Evolutionary conservation across 495 filamentous ascomycete genomes (phyloP), one percentile per base, ranked within the genome.

Genomic region (Aspergillus hancockii): DNA sequence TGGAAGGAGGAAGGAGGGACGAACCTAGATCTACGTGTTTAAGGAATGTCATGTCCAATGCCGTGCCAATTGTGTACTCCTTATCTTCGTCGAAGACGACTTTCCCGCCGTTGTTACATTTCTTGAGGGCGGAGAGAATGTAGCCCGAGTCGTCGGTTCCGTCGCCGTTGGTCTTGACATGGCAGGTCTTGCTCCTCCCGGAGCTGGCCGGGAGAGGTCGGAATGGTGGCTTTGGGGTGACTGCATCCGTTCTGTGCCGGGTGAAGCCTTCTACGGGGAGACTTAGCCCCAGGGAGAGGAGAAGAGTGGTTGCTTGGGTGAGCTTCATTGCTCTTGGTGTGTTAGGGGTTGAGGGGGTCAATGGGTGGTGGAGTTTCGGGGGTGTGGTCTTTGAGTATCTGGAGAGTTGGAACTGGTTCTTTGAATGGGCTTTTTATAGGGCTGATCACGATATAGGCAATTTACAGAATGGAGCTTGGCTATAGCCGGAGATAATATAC

Each of bases 31-130:
- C 87, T 49, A 90, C 75, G 63, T 87, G 78, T 46, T 83, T 78
- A 47, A 89, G 69, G 61, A 84, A 87, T 0, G 81, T 87, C 72
- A 88, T 67, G 62, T 90, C 84, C 59, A 90, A 66, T 7, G 87
- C 87, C 7, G 81, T 89, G 4, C 84, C 84, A 59, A 90, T 82
- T 23, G 76, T 80, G 62, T 89, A 90, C 5, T 75, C 71, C 57
- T 69, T 75, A n/a, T 74, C 73, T 21, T 68, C 66, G 21, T 79
- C 75, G 61, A 90, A 89, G 9, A 90, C 77, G 6, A 87, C 83
- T 56, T 82, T 83, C 4, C 86, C 88, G 18, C 86, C 88, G 67
- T 86, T 73, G 65, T 90, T 90, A 70, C 87, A 90, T 23, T 78
- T 61, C 38, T 85, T 75, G 45, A 88, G 65, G 4, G 87, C 85